These are phyloP conservation scores for Talaromyces pinophilus DNA, from an alignment of 2,329 filamentous ascomycete genomes.

Conservation along the genomic window DNA sequence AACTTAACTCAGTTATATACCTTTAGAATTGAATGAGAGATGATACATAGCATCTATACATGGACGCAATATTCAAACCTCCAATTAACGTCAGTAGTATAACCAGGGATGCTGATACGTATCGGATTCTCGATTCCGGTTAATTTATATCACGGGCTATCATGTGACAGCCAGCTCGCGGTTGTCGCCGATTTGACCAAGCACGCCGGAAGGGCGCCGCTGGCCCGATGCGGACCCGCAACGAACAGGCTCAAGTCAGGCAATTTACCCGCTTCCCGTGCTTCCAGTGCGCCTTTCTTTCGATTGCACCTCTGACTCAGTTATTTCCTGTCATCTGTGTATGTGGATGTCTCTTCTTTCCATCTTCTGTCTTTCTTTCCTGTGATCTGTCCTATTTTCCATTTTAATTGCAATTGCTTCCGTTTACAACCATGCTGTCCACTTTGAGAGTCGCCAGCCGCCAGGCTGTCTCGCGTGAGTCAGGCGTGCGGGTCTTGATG, in stretches of 20 bases:
- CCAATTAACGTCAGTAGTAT: too few relatives aligned
- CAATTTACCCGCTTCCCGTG: not conserved
- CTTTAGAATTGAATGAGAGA: not conserved
- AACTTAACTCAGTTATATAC: not conserved
- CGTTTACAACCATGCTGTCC: conserved; percentile 45
- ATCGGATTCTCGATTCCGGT: not conserved
- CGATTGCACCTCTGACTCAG: conserved; percentile 1
- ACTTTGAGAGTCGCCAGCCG: conserved; percentile 49
- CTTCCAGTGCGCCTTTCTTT: conserved; percentile 6
- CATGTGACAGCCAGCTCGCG: not conserved
- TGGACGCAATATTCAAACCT: not conserved
- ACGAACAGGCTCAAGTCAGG: not conserved
- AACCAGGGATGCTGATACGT: too few relatives aligned
- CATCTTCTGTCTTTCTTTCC: not conserved
- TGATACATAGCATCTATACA: not conserved
- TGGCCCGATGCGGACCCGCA: conserved; percentile 3
- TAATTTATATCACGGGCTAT: conserved; percentile 9
- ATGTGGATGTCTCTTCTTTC: conserved; percentile 2
- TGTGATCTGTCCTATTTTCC: not conserved
- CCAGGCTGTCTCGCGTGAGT: conserved; percentile 42
- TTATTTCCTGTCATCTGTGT: not conserved
- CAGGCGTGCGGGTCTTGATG: conserved; percentile 41
- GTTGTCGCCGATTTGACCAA: conserved; percentile 10
- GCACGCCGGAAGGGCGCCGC: conserved; percentile 7
- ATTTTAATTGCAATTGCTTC: not conserved